Conservation (phyloP, 495 filamentous ascomycete genomes). For the Neurospora sp. region DNA sequence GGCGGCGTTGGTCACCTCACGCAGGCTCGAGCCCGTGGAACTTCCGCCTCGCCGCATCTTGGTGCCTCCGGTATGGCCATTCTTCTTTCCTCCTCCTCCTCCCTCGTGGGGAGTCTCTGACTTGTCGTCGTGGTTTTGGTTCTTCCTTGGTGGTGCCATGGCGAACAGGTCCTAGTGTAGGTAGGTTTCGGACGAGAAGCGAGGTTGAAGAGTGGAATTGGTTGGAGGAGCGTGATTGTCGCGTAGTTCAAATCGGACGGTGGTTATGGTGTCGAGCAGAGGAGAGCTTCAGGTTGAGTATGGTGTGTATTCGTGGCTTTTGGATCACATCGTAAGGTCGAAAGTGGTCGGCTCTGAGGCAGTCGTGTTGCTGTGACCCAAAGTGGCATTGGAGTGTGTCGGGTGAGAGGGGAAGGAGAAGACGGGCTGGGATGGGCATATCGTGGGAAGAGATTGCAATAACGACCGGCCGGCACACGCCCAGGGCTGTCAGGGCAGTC, state of each 20-base stretch:
- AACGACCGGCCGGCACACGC: neutral
- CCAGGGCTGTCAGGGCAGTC: neutral
- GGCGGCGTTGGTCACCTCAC: conserved; percentile 28
- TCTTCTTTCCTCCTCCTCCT: conserved; percentile 23
- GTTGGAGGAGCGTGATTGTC: neutral
- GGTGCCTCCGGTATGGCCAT: conserved; percentile 24
- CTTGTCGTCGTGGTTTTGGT: conserved; percentile 34
- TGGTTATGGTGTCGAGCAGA: neutral
- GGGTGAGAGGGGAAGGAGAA: neutral
- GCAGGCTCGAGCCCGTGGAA: conserved; percentile 32
- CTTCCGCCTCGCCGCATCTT: conserved; percentile 39
- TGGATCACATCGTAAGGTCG: neutral
- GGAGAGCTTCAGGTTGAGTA: neutral
- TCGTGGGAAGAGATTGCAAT: neutral
- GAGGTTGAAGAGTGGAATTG: neutral
- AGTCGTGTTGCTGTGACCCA: neutral
- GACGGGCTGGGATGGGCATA: neutral
- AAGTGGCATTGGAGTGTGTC: neutral
- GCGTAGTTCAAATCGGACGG: neutral
- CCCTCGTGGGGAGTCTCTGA: conserved; percentile 27
- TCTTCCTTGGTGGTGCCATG: conserved; percentile 28
- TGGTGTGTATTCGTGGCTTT: neutral
- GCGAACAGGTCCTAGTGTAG: neutral
- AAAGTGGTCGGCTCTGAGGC: neutral
- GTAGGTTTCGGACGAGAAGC: neutral